Conservation (phyloP, 1,284 basidiomycete species). For the Acaromyces ingoldii region DNA sequence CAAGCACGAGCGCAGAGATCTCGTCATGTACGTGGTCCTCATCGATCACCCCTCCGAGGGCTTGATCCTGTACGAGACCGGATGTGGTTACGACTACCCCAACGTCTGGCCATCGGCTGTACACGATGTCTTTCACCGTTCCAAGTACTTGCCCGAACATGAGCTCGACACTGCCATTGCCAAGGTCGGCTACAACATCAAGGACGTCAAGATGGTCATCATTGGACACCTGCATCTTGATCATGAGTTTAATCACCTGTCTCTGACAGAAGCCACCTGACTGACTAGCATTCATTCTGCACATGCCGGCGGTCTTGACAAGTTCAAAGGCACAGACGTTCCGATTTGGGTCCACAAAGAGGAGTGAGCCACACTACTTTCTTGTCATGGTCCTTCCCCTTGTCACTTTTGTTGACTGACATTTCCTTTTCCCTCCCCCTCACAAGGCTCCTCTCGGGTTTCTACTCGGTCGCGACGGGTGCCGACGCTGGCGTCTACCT, state of each 20-base stretch:
- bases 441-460: conserved; percentile 36
- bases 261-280: not conserved
- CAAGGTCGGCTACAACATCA: conserved; percentile 36
- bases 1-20: conserved; percentile 24
- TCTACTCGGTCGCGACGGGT: conserved; percentile 35
- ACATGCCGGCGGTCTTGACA: no score
- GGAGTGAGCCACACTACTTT: no score
- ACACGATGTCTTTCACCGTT: conserved; percentile 31
- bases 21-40: conserved; percentile 36
- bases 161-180: conserved; percentile 46
- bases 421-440: no score
- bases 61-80: conserved; percentile 46
- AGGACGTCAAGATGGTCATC: conserved; percentile 30
- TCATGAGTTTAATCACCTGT: conserved; percentile 18
- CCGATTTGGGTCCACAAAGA: conserved; percentile 45
- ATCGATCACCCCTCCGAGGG: conserved; percentile 48
- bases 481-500: conserved; percentile 39
- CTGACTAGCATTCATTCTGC: not conserved
- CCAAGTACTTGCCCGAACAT: conserved; percentile 29
- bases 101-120: conserved; percentile 8
- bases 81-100: conserved; percentile 36
- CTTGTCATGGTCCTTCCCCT: no score
- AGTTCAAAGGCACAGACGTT: conserved; percentile 26
- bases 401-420: no score
- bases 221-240: conserved; percentile 35